These are phyloP conservation scores for Hirschioporus abietinus DNA, from an alignment of 768 basidiomycete genomes.

Conservation along the genomic window DNA sequence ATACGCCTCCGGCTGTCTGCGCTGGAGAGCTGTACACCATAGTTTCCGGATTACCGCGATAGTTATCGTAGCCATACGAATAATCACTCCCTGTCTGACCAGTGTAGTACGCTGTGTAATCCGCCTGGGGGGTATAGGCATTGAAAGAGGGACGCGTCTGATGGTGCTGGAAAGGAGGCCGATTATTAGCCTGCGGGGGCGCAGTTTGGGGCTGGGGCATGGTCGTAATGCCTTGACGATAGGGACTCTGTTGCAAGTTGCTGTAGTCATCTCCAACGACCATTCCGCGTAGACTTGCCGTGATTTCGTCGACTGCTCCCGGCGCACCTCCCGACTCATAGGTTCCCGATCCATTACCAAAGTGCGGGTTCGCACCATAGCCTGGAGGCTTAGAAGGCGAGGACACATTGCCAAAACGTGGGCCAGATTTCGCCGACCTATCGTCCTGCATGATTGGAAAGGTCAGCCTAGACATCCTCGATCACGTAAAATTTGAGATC, in stretches of 20 bases:
- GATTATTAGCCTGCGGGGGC: slow-evolving; percentile 27
- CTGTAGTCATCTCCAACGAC: slow-evolving; percentile 49
- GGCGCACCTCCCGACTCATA: neutral
- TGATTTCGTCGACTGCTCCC: slow-evolving; percentile 34
- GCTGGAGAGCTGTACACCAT: slow-evolving; percentile 45
- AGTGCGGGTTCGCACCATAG: slow-evolving; percentile 25
- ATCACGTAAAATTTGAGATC: slow-evolving; percentile 12
- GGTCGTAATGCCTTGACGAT: slow-evolving; percentile 31
- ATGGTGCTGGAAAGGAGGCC: slow-evolving; percentile 35
- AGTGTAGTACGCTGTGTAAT: slow-evolving; percentile 57
- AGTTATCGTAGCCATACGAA: slow-evolving; percentile 43
- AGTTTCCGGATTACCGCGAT: slow-evolving; percentile 44
- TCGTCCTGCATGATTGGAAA: slow-evolving; percentile 43
- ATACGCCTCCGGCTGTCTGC: slow-evolving; percentile 31
- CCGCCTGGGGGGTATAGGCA: slow-evolving; percentile 42
- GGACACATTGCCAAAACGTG: slow-evolving; percentile 18
- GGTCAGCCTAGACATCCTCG: slow-evolving; percentile 38
- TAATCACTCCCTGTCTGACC: slow-evolving; percentile 48
- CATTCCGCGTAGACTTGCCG: slow-evolving; percentile 57
- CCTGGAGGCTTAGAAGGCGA: slow-evolving; percentile 39
- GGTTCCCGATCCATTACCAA: neutral
- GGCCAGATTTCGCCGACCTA: slow-evolving; percentile 25
- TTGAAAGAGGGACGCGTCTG: slow-evolving; percentile 44
- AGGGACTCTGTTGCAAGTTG: slow-evolving; percentile 25
- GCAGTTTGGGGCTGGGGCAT: slow-evolving; percentile 24